phyloP scores from a whole-genome alignment of 2,329 filamentous ascomycete species.

The Monilinia vaccinii-corymbosi region DNA sequence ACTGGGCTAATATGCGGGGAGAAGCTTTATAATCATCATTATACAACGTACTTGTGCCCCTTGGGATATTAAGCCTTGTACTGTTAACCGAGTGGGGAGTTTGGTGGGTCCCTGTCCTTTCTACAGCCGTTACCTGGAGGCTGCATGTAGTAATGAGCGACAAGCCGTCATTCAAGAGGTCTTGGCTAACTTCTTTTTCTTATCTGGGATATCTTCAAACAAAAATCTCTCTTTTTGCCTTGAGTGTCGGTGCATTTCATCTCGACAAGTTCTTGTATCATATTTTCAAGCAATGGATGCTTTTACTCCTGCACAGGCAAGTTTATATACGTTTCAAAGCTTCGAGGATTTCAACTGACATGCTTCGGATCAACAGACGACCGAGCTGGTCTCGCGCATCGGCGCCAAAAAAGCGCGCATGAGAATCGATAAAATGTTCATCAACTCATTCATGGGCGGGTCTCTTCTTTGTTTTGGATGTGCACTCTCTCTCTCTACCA shows the following conservation, averaged over 20 bases:
- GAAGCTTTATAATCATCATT: neutral
- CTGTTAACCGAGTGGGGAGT: neutral
- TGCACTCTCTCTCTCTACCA: constrained; percentile 38
- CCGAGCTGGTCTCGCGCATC: constrained; percentile 41
- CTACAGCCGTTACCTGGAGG: neutral
- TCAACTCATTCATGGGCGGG: constrained; percentile 42
- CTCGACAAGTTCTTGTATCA: neutral
- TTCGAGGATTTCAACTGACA: neutral
- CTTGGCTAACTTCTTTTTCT: neutral
- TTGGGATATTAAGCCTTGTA: neutral
- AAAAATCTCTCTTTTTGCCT: neutral
- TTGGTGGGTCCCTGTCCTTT: neutral
- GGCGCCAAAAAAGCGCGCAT: constrained; percentile 44
- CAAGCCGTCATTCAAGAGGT: neutral
- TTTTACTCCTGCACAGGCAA: constrained; percentile 34
- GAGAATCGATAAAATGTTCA: constrained; percentile 43
- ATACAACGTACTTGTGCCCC: neutral
- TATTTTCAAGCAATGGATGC: constrained; percentile 28
- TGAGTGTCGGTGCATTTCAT: neutral
- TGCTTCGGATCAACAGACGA: constrained; percentile 31
- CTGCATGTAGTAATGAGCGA: neutral
- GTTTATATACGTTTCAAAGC: neutral
- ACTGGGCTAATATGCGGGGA: neutral
- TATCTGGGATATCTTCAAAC: neutral
- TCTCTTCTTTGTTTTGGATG: constrained; percentile 43